phyloP scores from a whole-genome alignment of 257 asterid species.

The Plantago ovata region DNA sequence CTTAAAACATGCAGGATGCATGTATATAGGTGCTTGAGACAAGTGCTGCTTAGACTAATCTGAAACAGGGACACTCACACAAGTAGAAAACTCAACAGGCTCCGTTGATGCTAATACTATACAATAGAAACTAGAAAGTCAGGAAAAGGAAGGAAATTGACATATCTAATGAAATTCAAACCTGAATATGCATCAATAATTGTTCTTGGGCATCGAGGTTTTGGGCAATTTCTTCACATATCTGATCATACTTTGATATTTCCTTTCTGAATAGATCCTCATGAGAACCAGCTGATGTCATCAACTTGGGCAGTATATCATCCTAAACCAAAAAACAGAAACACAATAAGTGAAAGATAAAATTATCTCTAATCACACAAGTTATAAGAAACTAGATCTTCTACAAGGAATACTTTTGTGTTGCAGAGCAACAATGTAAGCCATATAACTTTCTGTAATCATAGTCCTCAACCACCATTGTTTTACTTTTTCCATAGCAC shows the following conservation, averaged over 20 bases:
- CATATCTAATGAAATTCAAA: constrained; percentile 18
- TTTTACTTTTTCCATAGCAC: neutral
- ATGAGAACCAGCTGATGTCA: constrained; percentile 80
- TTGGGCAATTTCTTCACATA: constrained; percentile 75
- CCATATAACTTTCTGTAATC: neutral
- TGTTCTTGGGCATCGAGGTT: constrained; percentile 85
- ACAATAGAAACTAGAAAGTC: no score
- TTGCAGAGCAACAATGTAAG: constrained; percentile 7
- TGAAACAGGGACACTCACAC: no score
- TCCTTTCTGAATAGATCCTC: constrained; percentile 96
- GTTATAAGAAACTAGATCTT: neutral
- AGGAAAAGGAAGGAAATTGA: neutral
- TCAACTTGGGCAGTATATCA: constrained; percentile 90
- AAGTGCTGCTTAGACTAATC: no score
- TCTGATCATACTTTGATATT: constrained; percentile 76
- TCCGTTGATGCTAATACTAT: no score
- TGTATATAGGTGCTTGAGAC: no score
- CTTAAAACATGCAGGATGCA: no score
- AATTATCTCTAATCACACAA: neutral
- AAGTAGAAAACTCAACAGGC: no score
- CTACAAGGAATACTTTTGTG: neutral
- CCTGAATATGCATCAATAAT: constrained; percentile 85
- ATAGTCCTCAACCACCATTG: neutral
- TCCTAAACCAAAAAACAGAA: constrained; percentile 54
- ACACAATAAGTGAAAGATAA: constrained; percentile 18